Base-by-base conservation (phyloP, 331 rosid species). In the Quercus lobata region DNA sequence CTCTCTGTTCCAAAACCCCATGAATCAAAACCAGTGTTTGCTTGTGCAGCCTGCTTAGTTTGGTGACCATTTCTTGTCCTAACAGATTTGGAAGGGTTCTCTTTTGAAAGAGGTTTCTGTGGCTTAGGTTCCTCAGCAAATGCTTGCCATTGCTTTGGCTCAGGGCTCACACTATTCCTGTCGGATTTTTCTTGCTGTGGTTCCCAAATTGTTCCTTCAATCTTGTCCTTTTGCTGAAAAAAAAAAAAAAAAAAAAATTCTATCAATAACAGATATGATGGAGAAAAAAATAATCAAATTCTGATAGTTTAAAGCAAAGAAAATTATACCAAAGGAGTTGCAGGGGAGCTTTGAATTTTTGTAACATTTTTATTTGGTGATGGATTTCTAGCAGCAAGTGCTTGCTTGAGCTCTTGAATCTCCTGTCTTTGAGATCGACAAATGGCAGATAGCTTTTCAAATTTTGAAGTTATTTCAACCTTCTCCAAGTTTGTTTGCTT, bases 381-480 rank as follows among this genome's bases (percentile, higher is more conserved):
- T 3, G 93, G 91, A 80, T 84, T 87, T 82, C 79, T 87, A 53
- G 92, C 90, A 41, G 95, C 88, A 58, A 92, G 87, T 76, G 88
- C 86, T 83, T 87, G 98, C 90, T 90, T 95, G 76, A 95, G 97
- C 53, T 95, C 99, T 86, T 91, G 98, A 53, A 95, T 74, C 86
- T 95, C 98, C 83, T 89, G 99, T 88, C 99, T 88, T 46, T 93
- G 99, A 6, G 98, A 92, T 73, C 98, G 89, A 75, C 98, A 95
- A 72, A 95, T 95, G 52, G 96, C 90, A 73, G 97, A 87, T 30
- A 95, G 88, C 88, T 95, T 95, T 84, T 92, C 98, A 79, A 82
- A 94, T 86, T 92, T 94, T 12, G 93, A 88, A 56, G 94, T 90
- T 58, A 94, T 90, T 89, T 94, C 96, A 80, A 91, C 86, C 82